Conservation (phyloP, 2,329 filamentous ascomycete genomes). For the Grosmannia serpens region DNA sequence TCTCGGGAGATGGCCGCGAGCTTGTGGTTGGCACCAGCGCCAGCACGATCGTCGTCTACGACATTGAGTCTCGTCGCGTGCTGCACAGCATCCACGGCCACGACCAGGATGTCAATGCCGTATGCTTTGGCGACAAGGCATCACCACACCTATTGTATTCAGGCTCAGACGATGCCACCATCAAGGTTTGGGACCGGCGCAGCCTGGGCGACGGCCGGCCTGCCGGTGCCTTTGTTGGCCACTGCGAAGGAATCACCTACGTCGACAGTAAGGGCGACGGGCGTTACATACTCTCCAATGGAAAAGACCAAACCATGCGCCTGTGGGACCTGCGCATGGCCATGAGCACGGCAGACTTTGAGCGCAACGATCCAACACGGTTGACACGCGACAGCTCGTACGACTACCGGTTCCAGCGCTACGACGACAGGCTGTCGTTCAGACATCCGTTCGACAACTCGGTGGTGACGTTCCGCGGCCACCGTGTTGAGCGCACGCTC, state of each 20-base stretch:
- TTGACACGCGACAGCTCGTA: conserved; percentile 59
- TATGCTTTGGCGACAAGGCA: conserved; percentile 81
- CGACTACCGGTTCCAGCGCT: conserved; percentile 62
- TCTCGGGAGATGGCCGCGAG: conserved; percentile 83
- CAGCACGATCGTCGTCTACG: conserved; percentile 75
- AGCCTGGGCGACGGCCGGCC: conserved; percentile 76
- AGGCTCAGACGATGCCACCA: conserved; percentile 83
- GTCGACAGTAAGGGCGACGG: conserved; percentile 61
- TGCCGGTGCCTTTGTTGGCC: conserved; percentile 54
- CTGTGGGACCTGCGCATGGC: conserved; percentile 91
- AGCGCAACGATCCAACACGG: conserved; percentile 40
- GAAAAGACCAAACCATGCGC: conserved; percentile 95
- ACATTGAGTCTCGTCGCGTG: conserved; percentile 69
- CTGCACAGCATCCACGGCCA: conserved; percentile 71
- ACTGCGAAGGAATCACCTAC: conserved; percentile 56
- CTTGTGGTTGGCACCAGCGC: conserved; percentile 81
- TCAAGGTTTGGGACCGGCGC: conserved; percentile 93
- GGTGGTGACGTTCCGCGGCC: conserved; percentile 84
- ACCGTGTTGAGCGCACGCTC: conserved; percentile 77
- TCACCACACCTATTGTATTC: conserved; percentile 94
- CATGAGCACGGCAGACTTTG: conserved; percentile 58
- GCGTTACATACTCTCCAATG: conserved; percentile 81
- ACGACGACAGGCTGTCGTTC: conserved; percentile 53
- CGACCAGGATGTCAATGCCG: conserved; percentile 83
- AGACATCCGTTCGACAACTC: conserved; percentile 80